Percentiles rank a stretch among this genome's conserved stretches.
phyloP scores from a whole-genome alignment of 2,329 filamentous ascomycete species.

The Ceratocystis destructans region DNA sequence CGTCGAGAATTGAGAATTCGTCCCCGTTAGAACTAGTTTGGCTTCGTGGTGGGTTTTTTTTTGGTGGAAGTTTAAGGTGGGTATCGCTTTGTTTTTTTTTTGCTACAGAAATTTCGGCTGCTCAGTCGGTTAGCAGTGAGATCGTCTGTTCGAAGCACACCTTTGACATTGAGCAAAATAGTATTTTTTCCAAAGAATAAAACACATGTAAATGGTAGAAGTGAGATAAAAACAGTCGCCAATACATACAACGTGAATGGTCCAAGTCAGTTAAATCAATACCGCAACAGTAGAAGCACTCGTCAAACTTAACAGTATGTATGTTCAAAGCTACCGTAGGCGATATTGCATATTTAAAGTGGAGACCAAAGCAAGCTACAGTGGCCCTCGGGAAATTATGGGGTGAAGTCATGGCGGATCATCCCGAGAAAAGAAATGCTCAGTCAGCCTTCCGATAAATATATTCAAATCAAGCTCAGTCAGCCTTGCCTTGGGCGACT shows the following conservation, averaged over 20 bases:
- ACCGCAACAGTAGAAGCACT: too few relatives aligned
- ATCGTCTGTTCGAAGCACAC: neutral
- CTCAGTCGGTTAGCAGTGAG: neutral
- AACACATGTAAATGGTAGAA: too few relatives aligned
- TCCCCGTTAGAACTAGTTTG: neutral
- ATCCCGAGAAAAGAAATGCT: constrained; percentile 1
- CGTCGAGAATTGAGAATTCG: neutral
- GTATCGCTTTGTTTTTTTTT: neutral
- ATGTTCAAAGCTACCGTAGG: neutral
- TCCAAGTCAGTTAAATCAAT: too few relatives aligned
- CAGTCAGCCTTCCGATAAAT: neutral
- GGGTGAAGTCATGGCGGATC: constrained; percentile 12
- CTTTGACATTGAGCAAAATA: neutral
- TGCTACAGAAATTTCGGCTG: neutral
- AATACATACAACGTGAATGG: too few relatives aligned
- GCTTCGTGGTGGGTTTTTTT: constrained; percentile 8
- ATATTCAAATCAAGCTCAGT: too few relatives aligned
- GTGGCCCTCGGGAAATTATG: constrained; percentile 13
- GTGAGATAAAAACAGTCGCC: neutral
- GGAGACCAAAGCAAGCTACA: neutral
- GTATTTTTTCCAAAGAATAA: neutral
- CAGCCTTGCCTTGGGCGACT: neutral
- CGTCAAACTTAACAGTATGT: neutral
- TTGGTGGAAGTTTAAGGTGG: neutral
- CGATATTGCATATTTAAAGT: neutral